phyloP scores from a whole-genome alignment of 768 basidiomycete species.

The Neoboletus subvelutipes region DNA sequence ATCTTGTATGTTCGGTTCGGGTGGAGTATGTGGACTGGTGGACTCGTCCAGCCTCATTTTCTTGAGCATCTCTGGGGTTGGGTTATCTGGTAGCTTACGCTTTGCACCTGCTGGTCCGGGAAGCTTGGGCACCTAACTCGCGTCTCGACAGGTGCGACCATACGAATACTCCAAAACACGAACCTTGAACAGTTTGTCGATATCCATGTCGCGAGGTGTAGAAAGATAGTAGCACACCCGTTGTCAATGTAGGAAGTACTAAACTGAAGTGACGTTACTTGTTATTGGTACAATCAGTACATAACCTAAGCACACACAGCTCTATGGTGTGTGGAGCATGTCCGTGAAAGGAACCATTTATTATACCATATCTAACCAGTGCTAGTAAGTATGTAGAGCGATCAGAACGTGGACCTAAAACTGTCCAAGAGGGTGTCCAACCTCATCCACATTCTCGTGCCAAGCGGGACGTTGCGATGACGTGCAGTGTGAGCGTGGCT shows the following conservation, averaged over 20 bases:
- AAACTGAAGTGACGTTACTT: not conserved
- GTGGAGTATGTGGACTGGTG: not conserved
- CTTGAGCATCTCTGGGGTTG: constrained; percentile 80
- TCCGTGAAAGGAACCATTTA: not conserved
- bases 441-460: constrained; percentile 9
- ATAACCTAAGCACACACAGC: constrained; percentile 19
- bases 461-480: constrained; percentile 6
- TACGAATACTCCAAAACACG: not conserved
- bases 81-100: constrained; percentile 73
- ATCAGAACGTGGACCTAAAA: not conserved
- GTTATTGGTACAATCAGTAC: not conserved
- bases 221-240: not conserved
- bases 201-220: constrained; percentile 37
- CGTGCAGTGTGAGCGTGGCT: constrained; percentile 24
- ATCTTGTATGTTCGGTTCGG: constrained; percentile 12
- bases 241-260: not conserved
- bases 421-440: not conserved
- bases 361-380: constrained; percentile 5
- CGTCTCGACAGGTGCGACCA: constrained; percentile 1
- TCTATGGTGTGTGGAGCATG: not conserved
- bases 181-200: constrained; percentile 52
- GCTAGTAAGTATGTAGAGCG: constrained; percentile 1
- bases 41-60: constrained; percentile 61
- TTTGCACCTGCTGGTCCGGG: constrained; percentile 66
- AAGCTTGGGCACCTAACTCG: constrained; percentile 61